Base-by-base conservation (phyloP, 202 grass and related monocot species). In the Carex arenaria region DNA sequence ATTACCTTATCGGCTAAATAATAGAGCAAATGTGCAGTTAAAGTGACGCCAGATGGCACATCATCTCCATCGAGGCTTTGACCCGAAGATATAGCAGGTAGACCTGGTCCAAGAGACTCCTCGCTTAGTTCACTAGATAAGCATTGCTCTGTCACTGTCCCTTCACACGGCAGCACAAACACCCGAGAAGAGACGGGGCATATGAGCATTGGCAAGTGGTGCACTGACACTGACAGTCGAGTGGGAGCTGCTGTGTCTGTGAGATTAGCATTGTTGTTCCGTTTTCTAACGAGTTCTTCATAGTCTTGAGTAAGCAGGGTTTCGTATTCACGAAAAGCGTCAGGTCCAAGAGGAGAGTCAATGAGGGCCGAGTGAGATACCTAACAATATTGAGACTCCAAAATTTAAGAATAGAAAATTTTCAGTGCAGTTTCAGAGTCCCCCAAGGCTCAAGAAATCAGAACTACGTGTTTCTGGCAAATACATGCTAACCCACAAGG, bases 1-100 rank as follows among this genome's bases (percentile, higher is more conserved):
- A 57, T 88, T 91, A 98, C 95, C 93, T 95, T 95, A 89, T 88
- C 94, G 80, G 93, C 86, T 70, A 98, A 82, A 89, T 98, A 91
- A 80, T 98, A 95, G 31, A 98, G 89, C 47, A 95, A 95, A 72
- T 98, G 91, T 75, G 93, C 93, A 85, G 91, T 98, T 80, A 98
- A 85, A 54, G 86, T 95, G 54, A 89, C 78, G 76, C 93, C 95
- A 80, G 93, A 89, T 79, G 95, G 91, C 17, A 87, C 84, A 72
- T 98, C 95, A 10, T 95, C 93, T 85, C 90, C 86, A 67, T 95
- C 88, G 60, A 93, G 88, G 90, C 83, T 71, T 86, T 67, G 89
- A 83, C 88, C 93, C 61, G 84, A 78, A 85, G 89, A 95, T 85
- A 98, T 87, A 67, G 88, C 84, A 5, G 95, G 95, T 68, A 98